Evolutionary conservation across 805 yeast species (phyloP), one percentile per base, ranked within the genome.

Genomic region (Sugiyamaella boreocaroliniensis): DNA sequence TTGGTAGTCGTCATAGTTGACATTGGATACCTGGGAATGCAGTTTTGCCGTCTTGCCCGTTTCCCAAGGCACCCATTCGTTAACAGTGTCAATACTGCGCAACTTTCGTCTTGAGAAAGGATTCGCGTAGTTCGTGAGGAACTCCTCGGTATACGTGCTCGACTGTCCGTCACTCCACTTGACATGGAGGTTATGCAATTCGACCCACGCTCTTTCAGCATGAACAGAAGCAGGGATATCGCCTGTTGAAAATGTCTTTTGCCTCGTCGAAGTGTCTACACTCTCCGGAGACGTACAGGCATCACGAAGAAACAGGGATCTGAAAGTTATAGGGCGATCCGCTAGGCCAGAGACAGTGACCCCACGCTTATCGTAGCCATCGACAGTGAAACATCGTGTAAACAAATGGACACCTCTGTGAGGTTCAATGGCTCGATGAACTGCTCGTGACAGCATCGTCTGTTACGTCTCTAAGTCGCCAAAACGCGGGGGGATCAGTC

Each of bases 221-320:
- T 77, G 75, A 1, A 73, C 63, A 0, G 56, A 61, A 66, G 46
- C 22, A 22, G 54, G 44, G 29, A 57, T 42, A 49, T 72, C 63
- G 1, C 79, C 82, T 0, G 89, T 82, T n/a, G 85, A 76, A 66
- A 83, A 82, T 29, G 75, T 62, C 62, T 83, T 85, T 62, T 85
- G 90, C 16, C 76, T 75, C 0, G 86, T 76, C 22, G 66, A 62
- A 2, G 72, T 68, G 57, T 86, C 86, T 4, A 83, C 72, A 0
- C 86, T 79, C 10, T 60, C 61, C 0, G 68, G 57, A 12, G 78
- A 68, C 3, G 65, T 62, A 46, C 88, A 82, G 0, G 88, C 74
- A 61, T 86, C 95, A 61, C 92, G 74, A 16, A 86, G 70, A 58
- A 86, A 84, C 18, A 65, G 42, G 40, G 56, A 53, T 26, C 59